Base-by-base conservation (phyloP, 2,329 filamentous ascomycete genomes). In the Nothophoma quercina region DNA sequence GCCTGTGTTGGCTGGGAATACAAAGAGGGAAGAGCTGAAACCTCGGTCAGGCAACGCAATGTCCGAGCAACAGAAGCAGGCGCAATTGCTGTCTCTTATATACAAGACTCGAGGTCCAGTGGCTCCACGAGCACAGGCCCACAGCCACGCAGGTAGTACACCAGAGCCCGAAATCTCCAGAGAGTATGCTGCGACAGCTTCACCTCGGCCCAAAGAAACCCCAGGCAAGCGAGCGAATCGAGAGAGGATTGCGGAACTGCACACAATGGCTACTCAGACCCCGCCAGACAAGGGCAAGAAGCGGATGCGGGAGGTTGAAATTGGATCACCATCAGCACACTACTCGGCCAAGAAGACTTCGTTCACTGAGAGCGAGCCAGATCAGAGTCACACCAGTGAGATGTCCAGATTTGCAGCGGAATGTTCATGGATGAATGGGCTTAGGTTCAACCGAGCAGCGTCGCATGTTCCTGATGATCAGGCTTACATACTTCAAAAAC, bases 391-490 rank as follows among this genome's bases (percentile, higher is more conserved):
- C 21, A 40, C 7, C 12, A 23, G 26, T 25, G 15, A 41, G 10
- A n/a, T 58, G 30, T 40, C 56, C 16, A 42, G 16, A 22, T 44
- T 58, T 7, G 45, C 51, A 0, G 35, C 52, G 13, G 52, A 58
- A 21, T 65, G 62, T 41, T 34, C 59, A 16, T 68, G 65, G 65
- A 67, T 68, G 63, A 58, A 60, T 41, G 62, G 56, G 5, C 49
- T 67, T 9, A 46, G 56, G 6, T 55, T 69, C 44, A 61, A 60
- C 30, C 62, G 59, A 35, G 58, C 59, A 18, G 30, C 62, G 12
- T 39, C 58, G n/a, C 68, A 50, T 23, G 70, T 77, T 5, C 76
- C 80, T 2, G 71, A 67, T 21, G 75, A 81, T 13, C 85, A 88
- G 59, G 63, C 69, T 34, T 60, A 72, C 7, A 70, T 87, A 5